Evolutionary conservation across 2,329 filamentous ascomycete genomes (phyloP), one percentile per base, ranked within the genome.

Genomic region (Fusarium tuaranense): DNA sequence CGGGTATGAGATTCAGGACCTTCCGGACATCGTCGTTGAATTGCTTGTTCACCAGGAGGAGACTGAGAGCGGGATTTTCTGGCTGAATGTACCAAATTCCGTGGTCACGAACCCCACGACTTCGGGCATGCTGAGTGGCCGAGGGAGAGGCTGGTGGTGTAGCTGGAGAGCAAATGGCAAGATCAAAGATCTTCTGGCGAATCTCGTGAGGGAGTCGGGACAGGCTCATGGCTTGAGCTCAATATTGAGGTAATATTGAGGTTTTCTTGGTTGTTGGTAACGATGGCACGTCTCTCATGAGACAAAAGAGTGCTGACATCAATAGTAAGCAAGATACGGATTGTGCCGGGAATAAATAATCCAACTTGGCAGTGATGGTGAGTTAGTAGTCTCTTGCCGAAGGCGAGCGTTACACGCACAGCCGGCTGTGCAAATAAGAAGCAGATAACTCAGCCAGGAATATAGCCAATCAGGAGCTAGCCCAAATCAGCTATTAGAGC

Each of bases 11-110:
- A 0, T 12, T 2, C 2, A 63, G 3, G 2, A 74, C 16, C 18
- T 62, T 7, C 13, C 53, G 12, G 1, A 62, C 32, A 13, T 67
- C 59, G 0, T 12, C 7, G 1, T 51, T 2, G 10, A 64, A 62
- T 8, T 67, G 59, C 1, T 20, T 72, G 20, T 59, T 60, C 1
- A 74, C 63, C 1, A 74, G 16, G 7, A 72, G 27, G 7, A 72
- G 60, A 16, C 14, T 12, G 1, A 41, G 10, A 0, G 68, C 25
- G 3, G 38, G 68, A 4, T 34, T 63, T 4, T 5, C 12, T 0
- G 34, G 13, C 1, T 6, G 12, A 12, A 18, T 34, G 7, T 64
- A 16, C 65, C 69, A 71, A 3, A 67, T 34, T 32, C 53, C 61
- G 20, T 25, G 0, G 39, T 18, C 9, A 9, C 16, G 4, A 5